Conservation (phyloP, 352 stramenopile genomes). For the Globisporangium viniferum region DNA sequence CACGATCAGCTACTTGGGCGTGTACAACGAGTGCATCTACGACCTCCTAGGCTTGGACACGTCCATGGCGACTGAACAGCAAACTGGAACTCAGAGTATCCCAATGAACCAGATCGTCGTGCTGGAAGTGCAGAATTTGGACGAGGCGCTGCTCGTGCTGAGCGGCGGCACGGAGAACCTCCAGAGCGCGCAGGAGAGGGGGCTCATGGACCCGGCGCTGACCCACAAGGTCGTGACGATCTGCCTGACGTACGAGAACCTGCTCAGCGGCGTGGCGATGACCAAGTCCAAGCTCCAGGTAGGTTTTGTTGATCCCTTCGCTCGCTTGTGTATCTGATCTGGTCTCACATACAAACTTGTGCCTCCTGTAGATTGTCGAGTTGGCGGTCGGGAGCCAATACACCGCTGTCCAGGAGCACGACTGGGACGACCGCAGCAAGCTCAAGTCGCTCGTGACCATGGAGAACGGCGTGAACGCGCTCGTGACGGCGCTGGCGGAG, state of each 20-base stretch:
- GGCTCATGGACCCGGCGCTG: conserved; percentile 26
- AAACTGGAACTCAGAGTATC: not conserved
- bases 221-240: conserved; percentile 69
- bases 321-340: too few species aligned
- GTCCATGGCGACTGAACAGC: conserved; percentile 10
- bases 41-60: conserved; percentile 86
- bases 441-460: conserved; percentile 52
- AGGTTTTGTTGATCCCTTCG: too few species aligned
- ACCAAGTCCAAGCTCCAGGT: conserved; percentile 58
- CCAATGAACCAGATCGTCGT: conserved; percentile 46
- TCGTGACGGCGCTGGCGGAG: conserved; percentile 52
- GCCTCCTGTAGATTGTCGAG: conserved; percentile 41
- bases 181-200: conserved; percentile 19
- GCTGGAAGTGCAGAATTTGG: conserved; percentile 61
- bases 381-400: conserved; percentile 37
- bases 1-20: conserved; percentile 86
- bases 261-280: conserved; percentile 26
- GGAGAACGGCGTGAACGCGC: conserved; percentile 53
- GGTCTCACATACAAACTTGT: too few species aligned
- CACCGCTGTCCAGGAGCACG: conserved; percentile 18
- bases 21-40: conserved; percentile 94
- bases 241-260: conserved; percentile 53
- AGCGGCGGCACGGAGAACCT: conserved; percentile 49
- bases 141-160: conserved; percentile 64
- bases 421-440: conserved; percentile 26